phyloP scores from a whole-genome alignment of 176 grass and related monocot genomes.

The Avena insularis region DNA sequence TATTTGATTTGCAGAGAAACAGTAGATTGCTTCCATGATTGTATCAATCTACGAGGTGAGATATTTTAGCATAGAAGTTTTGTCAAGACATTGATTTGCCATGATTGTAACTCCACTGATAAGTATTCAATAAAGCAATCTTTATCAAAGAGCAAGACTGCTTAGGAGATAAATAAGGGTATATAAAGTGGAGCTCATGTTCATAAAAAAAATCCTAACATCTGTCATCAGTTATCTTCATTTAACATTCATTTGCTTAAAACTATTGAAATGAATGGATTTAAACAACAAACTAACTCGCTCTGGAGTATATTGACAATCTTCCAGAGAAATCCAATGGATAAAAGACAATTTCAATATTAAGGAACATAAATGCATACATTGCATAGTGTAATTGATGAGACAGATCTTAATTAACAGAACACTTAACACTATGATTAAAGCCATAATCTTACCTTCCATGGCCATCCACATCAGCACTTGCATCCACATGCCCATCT shows the following conservation, averaged over 20 bases:
- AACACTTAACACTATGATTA: neutral
- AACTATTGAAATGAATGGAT: neutral
- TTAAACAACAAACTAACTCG: neutral
- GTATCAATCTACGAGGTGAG: neutral
- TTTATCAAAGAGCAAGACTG: neutral
- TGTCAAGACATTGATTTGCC: neutral
- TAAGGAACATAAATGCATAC: neutral
- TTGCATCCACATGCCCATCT: constrained; percentile 52
- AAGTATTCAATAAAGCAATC: neutral
- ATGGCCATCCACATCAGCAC: constrained; percentile 48
- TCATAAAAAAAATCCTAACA: neutral
- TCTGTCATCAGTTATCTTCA: neutral
- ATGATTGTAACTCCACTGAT: neutral
- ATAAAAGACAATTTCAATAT: neutral
- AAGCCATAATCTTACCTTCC: constrained; percentile 55
- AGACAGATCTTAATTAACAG: constrained; percentile 8
- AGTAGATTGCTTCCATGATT: neutral
- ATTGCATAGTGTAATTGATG: neutral
- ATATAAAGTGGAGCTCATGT: neutral
- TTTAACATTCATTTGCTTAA: neutral
- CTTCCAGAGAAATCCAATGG: neutral
- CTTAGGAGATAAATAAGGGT: neutral
- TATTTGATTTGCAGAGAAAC: neutral
- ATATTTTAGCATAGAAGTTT: neutral
- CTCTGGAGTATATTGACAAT: neutral